Percentiles rank a stretch among this genome's conserved stretches.
Evolutionary conservation across 345 rosid genomes (phyloP).

Genomic region (Eucalyptus pauciflora): DNA sequence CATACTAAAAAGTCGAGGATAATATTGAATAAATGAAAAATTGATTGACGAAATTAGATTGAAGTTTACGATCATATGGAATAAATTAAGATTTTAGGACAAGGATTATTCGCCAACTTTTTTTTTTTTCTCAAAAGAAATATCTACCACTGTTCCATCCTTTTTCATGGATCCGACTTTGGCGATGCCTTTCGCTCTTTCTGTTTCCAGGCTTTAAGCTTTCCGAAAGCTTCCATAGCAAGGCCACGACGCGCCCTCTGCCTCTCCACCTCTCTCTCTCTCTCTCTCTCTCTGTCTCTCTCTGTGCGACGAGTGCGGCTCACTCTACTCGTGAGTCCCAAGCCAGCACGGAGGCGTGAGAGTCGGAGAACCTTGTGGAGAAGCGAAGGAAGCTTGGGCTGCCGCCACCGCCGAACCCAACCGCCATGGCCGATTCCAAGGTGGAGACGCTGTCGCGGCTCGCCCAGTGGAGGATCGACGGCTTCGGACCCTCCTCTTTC

Average conservation of each 20-base stretch:
- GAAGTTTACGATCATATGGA: fast-evolving
- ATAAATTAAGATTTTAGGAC: too few species aligned
- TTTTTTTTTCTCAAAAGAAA: background rate
- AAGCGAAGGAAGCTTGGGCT: background rate
- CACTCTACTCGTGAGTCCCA: background rate
- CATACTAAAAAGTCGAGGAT: fast-evolving
- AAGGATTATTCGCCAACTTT: background rate
- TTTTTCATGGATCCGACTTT: background rate
- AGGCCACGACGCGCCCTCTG: background rate
- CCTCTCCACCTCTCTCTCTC: background rate
- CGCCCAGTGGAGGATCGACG: constrained; percentile 92
- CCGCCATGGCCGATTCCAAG: constrained; percentile 33
- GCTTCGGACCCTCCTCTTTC: constrained; percentile 65
- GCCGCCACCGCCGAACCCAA: background rate
- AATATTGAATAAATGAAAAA: too few species aligned
- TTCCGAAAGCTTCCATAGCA: background rate
- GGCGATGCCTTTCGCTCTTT: background rate
- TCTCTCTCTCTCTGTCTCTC: background rate
- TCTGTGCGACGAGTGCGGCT: background rate
- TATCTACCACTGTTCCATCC: background rate
- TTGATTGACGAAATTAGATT: fast-evolving
- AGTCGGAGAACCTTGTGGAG: background rate
- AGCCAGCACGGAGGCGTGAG: background rate
- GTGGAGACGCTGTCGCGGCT: constrained; percentile 86
- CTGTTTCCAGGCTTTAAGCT: background rate